These are phyloP conservation scores for Pichia sp. DNA, from an alignment of 1,139 yeast species.

Conservation along the genomic window DNA sequence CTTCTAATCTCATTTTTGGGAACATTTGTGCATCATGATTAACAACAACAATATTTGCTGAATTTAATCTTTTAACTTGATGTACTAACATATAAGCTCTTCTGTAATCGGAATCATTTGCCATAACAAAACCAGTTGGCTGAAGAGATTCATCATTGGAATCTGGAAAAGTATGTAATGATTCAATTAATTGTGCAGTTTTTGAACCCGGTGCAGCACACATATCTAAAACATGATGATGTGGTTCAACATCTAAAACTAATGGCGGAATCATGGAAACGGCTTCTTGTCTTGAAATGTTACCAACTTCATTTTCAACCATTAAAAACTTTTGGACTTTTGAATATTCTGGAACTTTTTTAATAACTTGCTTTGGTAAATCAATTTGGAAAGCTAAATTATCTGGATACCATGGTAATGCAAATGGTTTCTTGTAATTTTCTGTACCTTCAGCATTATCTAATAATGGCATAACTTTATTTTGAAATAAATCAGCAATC, in stretches of 20 bases:
- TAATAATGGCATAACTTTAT: constrained; percentile 54
- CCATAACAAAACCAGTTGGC: constrained; percentile 86
- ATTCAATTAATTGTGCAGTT: constrained; percentile 93
- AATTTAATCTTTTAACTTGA: constrained; percentile 89
- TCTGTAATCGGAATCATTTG: constrained; percentile 93
- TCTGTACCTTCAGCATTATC: constrained; percentile 38
- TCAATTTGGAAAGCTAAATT: constrained; percentile 89
- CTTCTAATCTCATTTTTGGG: constrained; percentile 65
- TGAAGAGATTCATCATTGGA: constrained; percentile 34
- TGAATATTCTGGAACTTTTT: constrained; percentile 81
- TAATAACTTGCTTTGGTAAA: constrained; percentile 82
- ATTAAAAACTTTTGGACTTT: constrained; percentile 88
- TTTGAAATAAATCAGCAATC: constrained; percentile 52
- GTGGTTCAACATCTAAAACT: constrained; percentile 82
- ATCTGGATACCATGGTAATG: constrained; percentile 81
- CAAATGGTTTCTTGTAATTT: constrained; percentile 49
- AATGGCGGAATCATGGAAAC: constrained; percentile 99
- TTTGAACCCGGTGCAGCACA: constrained; percentile 99
- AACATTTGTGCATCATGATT: constrained; percentile 96
- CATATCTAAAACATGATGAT: constrained; percentile 90
- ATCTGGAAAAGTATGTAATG: constrained; percentile 59
- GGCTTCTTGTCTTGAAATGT: constrained; percentile 96
- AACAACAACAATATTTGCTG: constrained; percentile 91
- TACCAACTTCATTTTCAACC: constrained; percentile 93
- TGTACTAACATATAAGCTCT: constrained; percentile 98